Evolutionary conservation across 768 basidiomycete genomes (phyloP), one percentile per base, ranked within the genome.

Genomic region (Suillus luteus): DNA sequence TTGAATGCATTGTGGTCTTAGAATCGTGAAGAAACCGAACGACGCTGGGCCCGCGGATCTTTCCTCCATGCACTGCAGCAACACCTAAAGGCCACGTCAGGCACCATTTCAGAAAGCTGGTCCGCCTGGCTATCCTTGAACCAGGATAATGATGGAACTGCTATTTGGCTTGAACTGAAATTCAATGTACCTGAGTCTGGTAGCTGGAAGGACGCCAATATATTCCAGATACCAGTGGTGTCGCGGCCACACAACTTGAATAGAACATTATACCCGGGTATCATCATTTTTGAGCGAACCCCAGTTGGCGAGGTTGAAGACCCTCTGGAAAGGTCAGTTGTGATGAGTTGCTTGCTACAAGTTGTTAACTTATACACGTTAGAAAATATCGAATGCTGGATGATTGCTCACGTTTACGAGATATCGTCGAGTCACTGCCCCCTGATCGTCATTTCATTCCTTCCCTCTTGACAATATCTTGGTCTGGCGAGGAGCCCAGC

Each of bases 111-210:
- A 69, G 54, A 68, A 3, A 75, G 83, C 8, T 92, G 89, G 88
- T 79, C 81, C 31, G 73, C 86, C 44, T 92, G 91, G 91, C 71
- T 93, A n/a, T 90, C 91, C 3, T 79, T 85, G 68, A 92, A 92
- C 69, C 84, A 85, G 14, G 86, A 86, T 63, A 86, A 81, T 67
- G 90, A 92, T 68, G 85, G 84, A 22, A 92, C 91, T 9, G 90
- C 90, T 3, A 91, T 92, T 44, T 93, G 91, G 91, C 68, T 92
- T 48, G 87, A 92, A 69, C 81, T 81, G 67, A 93, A 93, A 73
- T 92, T 93, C 64, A 81, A 87, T 66, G 81, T 91, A 14, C 88
- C 88, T 0, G 72, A 77, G 7, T 88, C 88, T 3, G 90, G 90
- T 2, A 65, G 76, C 44, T 91, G 90, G 90, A 75, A 76, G 6